Conservation (phyloP, 495 filamentous ascomycete genomes). For the Recurvomyces mirabilis region DNA sequence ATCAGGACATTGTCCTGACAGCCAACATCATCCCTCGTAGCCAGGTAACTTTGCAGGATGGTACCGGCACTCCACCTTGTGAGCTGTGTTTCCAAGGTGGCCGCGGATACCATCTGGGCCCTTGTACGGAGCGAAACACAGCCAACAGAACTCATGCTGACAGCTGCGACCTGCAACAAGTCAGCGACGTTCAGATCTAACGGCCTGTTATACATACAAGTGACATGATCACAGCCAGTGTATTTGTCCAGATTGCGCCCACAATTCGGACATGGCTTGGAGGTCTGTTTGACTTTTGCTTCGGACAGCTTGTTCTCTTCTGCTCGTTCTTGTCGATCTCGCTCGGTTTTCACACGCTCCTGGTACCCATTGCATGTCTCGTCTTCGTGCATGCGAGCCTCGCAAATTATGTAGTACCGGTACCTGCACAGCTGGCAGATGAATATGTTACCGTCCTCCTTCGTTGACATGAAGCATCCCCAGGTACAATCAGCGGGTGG, state of each 20-base stretch:
- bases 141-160: constrained; percentile 27
- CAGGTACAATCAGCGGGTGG: too few species aligned
- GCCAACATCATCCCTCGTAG: too few species aligned
- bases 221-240: constrained; percentile 27
- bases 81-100: constrained; percentile 11
- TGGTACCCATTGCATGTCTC: background rate
- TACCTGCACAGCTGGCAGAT: too few species aligned
- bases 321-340: background rate
- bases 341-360: background rate
- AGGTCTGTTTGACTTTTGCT: constrained; percentile 7
- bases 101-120: too few species aligned
- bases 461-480: too few species aligned
- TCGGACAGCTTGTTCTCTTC: constrained; percentile 15
- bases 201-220: constrained; percentile 25
- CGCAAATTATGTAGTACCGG: too few species aligned
- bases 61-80: constrained; percentile 10
- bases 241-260: constrained; percentile 18
- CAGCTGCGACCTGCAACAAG: constrained; percentile 24
- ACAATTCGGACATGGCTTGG: constrained; percentile 23
- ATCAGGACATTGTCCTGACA: too few species aligned
- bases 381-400: too few species aligned
- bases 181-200: too few species aligned
- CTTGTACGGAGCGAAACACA: constrained; percentile 21
- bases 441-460: too few species aligned
- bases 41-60: constrained; percentile 6